Evolutionary conservation across 2,329 filamentous ascomycete species (phyloP).

Genomic region (Diaporthe velutina): DNA sequence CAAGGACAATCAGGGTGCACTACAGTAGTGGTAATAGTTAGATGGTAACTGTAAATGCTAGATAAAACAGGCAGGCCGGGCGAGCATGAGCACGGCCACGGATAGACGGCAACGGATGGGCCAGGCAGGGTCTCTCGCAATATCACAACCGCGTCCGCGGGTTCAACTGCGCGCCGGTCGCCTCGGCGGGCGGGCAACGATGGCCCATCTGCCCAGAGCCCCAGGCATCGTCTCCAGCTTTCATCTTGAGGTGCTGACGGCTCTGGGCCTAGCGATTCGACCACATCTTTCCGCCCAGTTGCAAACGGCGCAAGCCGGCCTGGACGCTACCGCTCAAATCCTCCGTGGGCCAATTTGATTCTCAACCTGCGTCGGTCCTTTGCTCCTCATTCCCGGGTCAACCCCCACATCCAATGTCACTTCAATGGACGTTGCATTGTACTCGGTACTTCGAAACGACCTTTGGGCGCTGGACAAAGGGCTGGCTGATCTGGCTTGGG

Average conservation of each 20-base stretch:
- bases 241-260: constrained; percentile 4
- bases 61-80: not conserved
- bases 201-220: not conserved
- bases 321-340: constrained; percentile 25
- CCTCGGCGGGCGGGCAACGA: constrained; percentile 1
- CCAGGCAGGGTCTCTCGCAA: not conserved
- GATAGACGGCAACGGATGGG: constrained; percentile 22
- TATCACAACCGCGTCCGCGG: not conserved
- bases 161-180: constrained; percentile 4
- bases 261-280: constrained; percentile 3
- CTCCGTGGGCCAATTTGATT: constrained; percentile 16
- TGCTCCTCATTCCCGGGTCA: constrained; percentile 28
- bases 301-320: constrained; percentile 9
- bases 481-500: constrained; percentile 21
- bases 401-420: constrained; percentile 25
- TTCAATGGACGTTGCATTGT: constrained; percentile 7
- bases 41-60: not conserved
- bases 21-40: not conserved
- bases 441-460: constrained; percentile 22
- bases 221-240: constrained; percentile 18
- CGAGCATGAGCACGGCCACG: not conserved
- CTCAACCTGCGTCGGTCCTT: constrained; percentile 23
- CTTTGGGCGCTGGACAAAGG: constrained; percentile 13
- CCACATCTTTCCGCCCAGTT: constrained; percentile 10
- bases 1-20: not conserved